Evolutionary conservation across 495 filamentous ascomycete species (phyloP).

Genomic region (Talaromyces wortmannii): DNA sequence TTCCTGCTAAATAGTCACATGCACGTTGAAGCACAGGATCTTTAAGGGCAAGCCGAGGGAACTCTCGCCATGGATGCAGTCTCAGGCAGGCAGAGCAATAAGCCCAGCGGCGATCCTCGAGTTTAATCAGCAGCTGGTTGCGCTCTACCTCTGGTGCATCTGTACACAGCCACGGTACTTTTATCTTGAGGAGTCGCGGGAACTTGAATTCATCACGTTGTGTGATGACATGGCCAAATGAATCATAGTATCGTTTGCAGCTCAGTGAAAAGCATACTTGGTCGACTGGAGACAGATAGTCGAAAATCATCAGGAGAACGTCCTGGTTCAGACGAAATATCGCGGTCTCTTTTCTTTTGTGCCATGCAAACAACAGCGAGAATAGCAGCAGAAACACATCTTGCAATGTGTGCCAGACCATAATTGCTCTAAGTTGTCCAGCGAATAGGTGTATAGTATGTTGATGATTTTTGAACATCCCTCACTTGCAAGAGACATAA

Average conservation of each 20-base stretch:
- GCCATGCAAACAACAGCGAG: background rate
- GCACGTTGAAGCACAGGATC: slow-evolving; percentile 1
- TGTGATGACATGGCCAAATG: background rate
- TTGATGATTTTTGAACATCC: background rate
- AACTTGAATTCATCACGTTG: slow-evolving; percentile 6
- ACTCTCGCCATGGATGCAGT: slow-evolving; percentile 13
- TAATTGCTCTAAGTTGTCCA: background rate
- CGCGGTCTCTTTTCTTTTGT: background rate
- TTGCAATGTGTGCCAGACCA: background rate
- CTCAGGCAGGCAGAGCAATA: slow-evolving; percentile 11
- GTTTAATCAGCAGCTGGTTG: slow-evolving; percentile 13
- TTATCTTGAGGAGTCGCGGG: slow-evolving; percentile 3
- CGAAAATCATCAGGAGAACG: background rate
- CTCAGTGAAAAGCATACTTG: slow-evolving; percentile 9
- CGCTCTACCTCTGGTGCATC: slow-evolving; percentile 7
- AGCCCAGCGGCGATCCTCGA: slow-evolving; percentile 10
- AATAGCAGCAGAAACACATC: background rate
- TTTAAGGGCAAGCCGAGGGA: slow-evolving; percentile 1
- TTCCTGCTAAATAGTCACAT: slow-evolving; percentile 7
- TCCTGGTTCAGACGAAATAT: background rate
- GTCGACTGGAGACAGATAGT: slow-evolving; percentile 4
- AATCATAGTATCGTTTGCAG: slow-evolving; percentile 6
- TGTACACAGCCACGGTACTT: slow-evolving; percentile 9
- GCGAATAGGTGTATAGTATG: background rate
- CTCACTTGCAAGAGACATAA: background rate